Evolutionary conservation across 176 grass and related monocot species (phyloP), one percentile per base, ranked within the genome.

Genomic region (Raddia distichophylla): DNA sequence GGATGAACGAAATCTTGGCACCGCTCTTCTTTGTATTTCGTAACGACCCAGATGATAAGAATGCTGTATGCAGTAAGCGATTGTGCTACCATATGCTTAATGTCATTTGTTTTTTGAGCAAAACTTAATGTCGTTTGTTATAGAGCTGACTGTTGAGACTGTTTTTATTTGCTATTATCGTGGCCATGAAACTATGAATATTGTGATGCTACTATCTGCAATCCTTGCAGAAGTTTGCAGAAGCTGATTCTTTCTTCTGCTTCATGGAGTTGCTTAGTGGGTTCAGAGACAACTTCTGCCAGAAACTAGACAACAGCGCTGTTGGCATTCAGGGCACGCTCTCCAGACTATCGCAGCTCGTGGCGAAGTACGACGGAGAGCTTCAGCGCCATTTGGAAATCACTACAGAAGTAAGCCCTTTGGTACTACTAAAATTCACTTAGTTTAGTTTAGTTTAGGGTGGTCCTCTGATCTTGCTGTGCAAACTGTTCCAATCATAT

Each of bases 241-340:
- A 98, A 89, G 90, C 92, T 13, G 92, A 87, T 94, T 91, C 95
- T 45, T 98, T 98, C 86, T 93, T 91, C 87, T 94, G 95, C 79
- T 94, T 97, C 14, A 75, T 91, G 16, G 90, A 89, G 76, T 81
- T 97, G 46, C 80, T 94, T 78, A 94, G 88, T 69, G 95, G 78
- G 70, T 92, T 98, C 65, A 94, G 88, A 77, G 95, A 94, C 71
- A 91, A 94, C 69, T 98, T 98, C 77, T 98, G 92, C 85, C 92
- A 94, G 83, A 98, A 94, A 57, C 75, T 98, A 52, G 95, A 94
- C 77, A 93, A 98, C 16, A 94, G 88, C 64, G 86, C 78, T 87
- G 81, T 98, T 63, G 95, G 92, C 47, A 94, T 98, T 83, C 78
- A 2, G 68, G 91, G 90, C 81, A 94, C 88, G n/a, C 73, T 98